Evolutionary conservation across 2,329 filamentous ascomycete species (phyloP).

Genomic region (Paracamarosporium sp.): DNA sequence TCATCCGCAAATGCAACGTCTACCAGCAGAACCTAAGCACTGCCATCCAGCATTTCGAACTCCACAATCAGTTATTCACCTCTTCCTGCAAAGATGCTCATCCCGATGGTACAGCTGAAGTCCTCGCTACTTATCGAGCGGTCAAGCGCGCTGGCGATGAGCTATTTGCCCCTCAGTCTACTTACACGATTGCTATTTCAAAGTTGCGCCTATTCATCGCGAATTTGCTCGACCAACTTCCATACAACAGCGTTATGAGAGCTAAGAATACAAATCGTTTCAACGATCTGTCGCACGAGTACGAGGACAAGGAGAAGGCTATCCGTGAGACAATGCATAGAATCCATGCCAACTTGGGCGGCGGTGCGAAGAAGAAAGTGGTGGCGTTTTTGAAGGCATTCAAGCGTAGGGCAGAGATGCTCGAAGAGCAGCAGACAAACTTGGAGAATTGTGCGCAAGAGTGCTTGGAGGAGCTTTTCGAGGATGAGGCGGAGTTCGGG

Average conservation of each 20-base stretch:
- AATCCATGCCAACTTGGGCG: neutral
- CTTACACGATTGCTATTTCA: neutral
- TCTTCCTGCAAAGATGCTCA: neutral
- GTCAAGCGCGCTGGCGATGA: neutral
- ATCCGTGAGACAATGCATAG: neutral
- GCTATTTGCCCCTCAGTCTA: neutral
- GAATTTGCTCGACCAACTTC: neutral
- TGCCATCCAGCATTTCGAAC: slow-evolving; percentile 1
- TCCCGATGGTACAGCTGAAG: neutral
- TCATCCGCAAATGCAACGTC: neutral
- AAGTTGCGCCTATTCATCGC: neutral
- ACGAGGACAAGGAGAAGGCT: neutral
- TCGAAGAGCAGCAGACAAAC: neutral
- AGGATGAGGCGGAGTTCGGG: neutral
- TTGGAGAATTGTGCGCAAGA: neutral
- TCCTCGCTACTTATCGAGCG: neutral
- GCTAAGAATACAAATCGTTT: neutral
- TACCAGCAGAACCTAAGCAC: neutral
- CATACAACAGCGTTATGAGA: neutral
- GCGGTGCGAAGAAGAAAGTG: neutral
- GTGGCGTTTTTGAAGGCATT: neutral
- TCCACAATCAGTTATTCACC: neutral
- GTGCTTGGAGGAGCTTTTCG: neutral
- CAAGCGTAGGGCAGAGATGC: neutral
- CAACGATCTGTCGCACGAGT: neutral